Percentiles rank a stretch among this genome's conserved stretches.
Evolutionary conservation across 1,139 yeast genomes (phyloP).

Genomic region (Yarrowia galli): DNA sequence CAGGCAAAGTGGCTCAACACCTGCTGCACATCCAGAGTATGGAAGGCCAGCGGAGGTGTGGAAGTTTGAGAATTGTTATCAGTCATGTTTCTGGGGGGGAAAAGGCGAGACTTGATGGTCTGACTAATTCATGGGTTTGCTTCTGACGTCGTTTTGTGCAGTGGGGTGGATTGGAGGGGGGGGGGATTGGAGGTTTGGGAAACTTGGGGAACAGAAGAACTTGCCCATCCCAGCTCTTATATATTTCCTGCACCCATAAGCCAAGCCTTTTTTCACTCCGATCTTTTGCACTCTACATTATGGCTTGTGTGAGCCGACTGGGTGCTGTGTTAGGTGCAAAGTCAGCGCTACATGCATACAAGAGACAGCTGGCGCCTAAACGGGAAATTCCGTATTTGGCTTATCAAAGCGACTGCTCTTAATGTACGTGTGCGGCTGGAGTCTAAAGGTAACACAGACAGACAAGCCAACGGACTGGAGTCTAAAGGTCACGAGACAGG

Average conservation of each 20-base stretch:
- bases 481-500: not conserved
- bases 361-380: slow-evolving; percentile 14
- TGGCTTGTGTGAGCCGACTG: slow-evolving; percentile 3
- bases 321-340: not conserved
- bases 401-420: slow-evolving; percentile 15
- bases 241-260: slow-evolving; percentile 13
- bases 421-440: slow-evolving; percentile 27
- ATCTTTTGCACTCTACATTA: not conserved
- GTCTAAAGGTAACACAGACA: not conserved
- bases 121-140: slow-evolving; percentile 11
- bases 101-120: too few relatives aligned
- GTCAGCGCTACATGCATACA: slow-evolving; percentile 31
- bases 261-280: slow-evolving; percentile 11
- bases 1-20: slow-evolving; percentile 24
- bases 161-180: not conserved
- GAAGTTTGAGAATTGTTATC: not conserved
- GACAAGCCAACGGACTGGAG: too few relatives aligned
- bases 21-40: slow-evolving; percentile 9
- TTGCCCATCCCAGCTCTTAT: not conserved
- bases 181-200: not conserved
- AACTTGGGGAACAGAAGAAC: not conserved
- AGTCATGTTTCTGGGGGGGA: not conserved
- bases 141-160: not conserved
- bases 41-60: slow-evolving; percentile 6
- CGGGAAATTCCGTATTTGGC: slow-evolving; percentile 19